These are phyloP conservation scores for Daedalea quercina DNA, from an alignment of 768 basidiomycete species.

Conservation along the genomic window DNA sequence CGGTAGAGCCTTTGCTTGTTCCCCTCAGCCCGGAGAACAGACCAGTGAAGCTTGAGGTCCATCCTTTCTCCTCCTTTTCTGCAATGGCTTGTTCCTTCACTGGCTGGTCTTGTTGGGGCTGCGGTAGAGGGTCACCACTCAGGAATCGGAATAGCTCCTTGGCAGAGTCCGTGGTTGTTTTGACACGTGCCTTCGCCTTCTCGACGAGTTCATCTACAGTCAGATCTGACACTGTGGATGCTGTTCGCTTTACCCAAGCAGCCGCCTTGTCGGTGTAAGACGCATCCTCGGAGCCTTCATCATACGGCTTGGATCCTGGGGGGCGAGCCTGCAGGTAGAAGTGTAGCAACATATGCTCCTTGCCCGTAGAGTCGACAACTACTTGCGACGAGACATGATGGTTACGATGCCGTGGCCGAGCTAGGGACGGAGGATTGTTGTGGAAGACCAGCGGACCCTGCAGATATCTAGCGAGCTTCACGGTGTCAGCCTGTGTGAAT, in stretches of 20 bases:
- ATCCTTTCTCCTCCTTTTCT: slow-evolving; percentile 29
- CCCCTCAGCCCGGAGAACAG: slow-evolving; percentile 62
- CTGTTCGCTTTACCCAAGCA: slow-evolving; percentile 37
- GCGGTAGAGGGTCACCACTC: slow-evolving; percentile 51
- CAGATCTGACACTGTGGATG: slow-evolving; percentile 38
- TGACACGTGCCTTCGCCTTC: slow-evolving; percentile 38
- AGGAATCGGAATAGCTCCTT: slow-evolving; percentile 65
- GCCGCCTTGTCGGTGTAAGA: slow-evolving; percentile 37
- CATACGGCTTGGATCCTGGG: slow-evolving; percentile 27
- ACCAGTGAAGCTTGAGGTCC: slow-evolving; percentile 49
- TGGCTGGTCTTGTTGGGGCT: slow-evolving; percentile 17
- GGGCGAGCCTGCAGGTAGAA: slow-evolving; percentile 70
- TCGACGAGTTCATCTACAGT: slow-evolving; percentile 48
- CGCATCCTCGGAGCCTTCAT: slow-evolving; percentile 24
- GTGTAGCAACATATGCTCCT: slow-evolving; percentile 79
- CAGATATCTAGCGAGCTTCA: slow-evolving; percentile 63
- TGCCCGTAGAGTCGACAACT: slow-evolving; percentile 62
- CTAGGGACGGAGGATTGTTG: slow-evolving; percentile 71
- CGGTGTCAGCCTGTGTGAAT: neutral
- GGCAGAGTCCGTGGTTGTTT: slow-evolving; percentile 37
- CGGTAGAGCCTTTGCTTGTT: slow-evolving; percentile 25
- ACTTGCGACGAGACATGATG: slow-evolving; percentile 77
- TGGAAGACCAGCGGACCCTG: slow-evolving; percentile 67
- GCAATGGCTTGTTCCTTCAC: slow-evolving; percentile 26
- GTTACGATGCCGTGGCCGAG: slow-evolving; percentile 76